Percentiles rank a stretch among this genome's conserved stretches.
These are phyloP conservation scores for Neurospora sp. DNA, from an alignment of 495 filamentous ascomycete genomes.

Conservation along the genomic window DNA sequence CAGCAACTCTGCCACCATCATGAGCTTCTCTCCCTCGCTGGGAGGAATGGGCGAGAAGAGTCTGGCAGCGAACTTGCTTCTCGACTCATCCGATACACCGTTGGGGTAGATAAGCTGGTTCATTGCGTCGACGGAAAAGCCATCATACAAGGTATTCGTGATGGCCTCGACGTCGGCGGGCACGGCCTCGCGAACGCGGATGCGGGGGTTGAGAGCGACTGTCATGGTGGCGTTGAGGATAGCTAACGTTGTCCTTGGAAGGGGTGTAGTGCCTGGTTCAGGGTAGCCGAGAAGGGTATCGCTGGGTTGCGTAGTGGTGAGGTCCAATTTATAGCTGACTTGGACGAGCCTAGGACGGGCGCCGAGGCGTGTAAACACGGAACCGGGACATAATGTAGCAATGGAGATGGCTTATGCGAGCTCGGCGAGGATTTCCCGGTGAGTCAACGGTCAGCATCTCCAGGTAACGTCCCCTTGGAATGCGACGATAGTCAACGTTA, in stretches of 20 bases:
- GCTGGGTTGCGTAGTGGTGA: not conserved
- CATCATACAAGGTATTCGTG: conserved; percentile 10
- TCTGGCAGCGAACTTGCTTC: conserved; percentile 5
- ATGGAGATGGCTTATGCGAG: not conserved
- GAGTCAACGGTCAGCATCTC: not conserved
- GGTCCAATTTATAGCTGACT: not conserved
- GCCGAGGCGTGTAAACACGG: not conserved
- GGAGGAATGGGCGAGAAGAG: not conserved
- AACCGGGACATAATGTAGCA: not conserved
- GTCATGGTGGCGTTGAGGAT: conserved; percentile 5
- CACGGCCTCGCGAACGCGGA: conserved; percentile 17
- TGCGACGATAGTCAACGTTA: not conserved
- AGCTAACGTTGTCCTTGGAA: not conserved
- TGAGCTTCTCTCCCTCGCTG: conserved; percentile 2
- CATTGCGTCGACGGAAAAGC: conserved; percentile 16
- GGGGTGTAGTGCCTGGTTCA: not conserved
- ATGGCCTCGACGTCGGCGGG: conserved; percentile 12
- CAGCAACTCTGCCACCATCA: conserved; percentile 19
- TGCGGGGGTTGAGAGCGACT: conserved; percentile 4
- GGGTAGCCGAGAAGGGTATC: not conserved
- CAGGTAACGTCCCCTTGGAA: not conserved
- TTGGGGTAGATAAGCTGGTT: conserved; percentile 17
- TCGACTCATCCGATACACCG: conserved; percentile 5
- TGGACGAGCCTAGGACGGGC: not conserved
- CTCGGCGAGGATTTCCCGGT: not conserved